These are phyloP conservation scores for Scedosporium aurantiacum DNA, from an alignment of 2,329 filamentous ascomycete genomes.

Conservation along the genomic window DNA sequence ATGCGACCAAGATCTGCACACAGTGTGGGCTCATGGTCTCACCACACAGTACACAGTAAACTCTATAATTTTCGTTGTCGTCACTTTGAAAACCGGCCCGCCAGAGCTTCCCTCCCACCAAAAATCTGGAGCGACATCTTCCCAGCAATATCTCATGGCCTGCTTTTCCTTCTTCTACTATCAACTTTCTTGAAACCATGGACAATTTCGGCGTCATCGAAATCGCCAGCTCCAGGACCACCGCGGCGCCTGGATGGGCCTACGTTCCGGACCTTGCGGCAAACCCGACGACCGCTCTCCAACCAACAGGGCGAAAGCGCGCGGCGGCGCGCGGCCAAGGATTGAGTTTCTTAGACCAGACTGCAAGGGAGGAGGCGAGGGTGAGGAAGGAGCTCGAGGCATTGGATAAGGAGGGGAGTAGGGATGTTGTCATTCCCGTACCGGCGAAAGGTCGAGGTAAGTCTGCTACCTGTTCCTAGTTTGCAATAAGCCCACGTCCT, in stretches of 20 bases:
- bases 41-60: too few relatives aligned
- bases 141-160: not conserved
- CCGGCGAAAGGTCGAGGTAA: conserved; percentile 39
- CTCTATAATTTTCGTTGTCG: too few relatives aligned
- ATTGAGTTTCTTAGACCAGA: conserved; percentile 51
- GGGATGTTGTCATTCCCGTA: conserved; percentile 61
- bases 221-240: conserved; percentile 58
- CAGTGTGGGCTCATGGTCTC: too few relatives aligned
- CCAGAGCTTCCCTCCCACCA: too few relatives aligned
- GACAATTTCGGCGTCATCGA: conserved; percentile 73
- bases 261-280: conserved; percentile 70
- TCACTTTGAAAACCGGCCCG: too few relatives aligned
- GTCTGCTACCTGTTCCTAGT: conserved; percentile 8
- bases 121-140: not conserved
- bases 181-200: conserved; percentile 25
- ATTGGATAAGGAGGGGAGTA: conserved; percentile 69
- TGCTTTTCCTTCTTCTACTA: conserved; percentile 5
- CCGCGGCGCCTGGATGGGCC: conserved; percentile 75
- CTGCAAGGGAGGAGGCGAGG: conserved; percentile 72
- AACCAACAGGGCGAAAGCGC: conserved; percentile 57
- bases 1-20: too few relatives aligned
- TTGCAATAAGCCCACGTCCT: not conserved
- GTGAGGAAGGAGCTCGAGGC: conserved; percentile 71
- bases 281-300: conserved; percentile 37
- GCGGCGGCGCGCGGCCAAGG: conserved; percentile 47